Evolutionary conservation across 78 protist species (phyloP).

Genomic region (Planoprotostelium fungivorum): DNA sequence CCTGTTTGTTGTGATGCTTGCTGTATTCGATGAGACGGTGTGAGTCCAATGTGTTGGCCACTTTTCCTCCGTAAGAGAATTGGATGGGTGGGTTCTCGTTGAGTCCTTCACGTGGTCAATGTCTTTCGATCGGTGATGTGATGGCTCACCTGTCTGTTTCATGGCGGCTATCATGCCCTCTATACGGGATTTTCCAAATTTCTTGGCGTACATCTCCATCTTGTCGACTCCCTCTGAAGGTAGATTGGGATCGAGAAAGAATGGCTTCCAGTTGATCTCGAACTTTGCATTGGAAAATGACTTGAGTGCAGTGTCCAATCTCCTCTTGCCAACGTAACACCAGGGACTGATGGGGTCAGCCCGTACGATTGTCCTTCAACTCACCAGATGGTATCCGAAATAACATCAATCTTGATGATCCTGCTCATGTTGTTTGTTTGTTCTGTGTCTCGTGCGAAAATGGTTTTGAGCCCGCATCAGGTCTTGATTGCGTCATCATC

Average conservation of each 20-base stretch:
- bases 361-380: background rate
- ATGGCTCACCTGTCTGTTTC: background rate
- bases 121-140: too few species aligned
- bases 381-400: background rate
- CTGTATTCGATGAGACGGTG: slow-evolving; percentile 1
- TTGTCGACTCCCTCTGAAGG: background rate
- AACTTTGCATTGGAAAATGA: background rate
- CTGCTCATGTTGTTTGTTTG: too few species aligned
- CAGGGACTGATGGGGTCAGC: background rate
- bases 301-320: background rate
- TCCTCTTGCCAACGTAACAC: background rate
- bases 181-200: background rate
- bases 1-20: background rate
- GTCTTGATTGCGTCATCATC: too few species aligned
- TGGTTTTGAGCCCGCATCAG: too few species aligned
- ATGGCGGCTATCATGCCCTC: background rate
- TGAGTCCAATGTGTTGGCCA: slow-evolving; percentile 3
- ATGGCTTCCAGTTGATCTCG: background rate
- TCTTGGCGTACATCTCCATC: background rate
- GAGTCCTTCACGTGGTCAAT: background rate
- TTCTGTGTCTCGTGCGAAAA: too few species aligned
- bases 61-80: background rate
- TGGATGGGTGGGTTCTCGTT: background rate
- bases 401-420: background rate
- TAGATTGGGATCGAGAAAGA: background rate